These are phyloP conservation scores for Colletotrichum sp. DNA, from an alignment of 2,329 filamentous ascomycete genomes.

Conservation along the genomic window DNA sequence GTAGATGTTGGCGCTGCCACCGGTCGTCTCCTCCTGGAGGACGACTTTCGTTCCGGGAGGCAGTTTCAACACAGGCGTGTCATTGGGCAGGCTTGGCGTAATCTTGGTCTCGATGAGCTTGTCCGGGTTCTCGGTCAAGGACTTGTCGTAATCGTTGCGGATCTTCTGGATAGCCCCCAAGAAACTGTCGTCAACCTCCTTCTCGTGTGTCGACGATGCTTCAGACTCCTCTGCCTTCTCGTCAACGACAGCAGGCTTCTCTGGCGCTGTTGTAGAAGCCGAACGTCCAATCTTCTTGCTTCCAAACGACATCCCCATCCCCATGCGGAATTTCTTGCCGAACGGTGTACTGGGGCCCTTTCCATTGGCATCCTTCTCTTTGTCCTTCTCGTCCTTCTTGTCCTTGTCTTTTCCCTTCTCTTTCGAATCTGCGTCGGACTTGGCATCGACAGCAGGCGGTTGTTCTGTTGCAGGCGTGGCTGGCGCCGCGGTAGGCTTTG, in stretches of 20 bases:
- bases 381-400: constrained; percentile 43
- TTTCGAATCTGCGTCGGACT: constrained; percentile 23
- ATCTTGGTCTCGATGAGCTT: constrained; percentile 66
- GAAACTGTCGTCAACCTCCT: constrained; percentile 78
- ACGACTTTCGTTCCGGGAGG: constrained; percentile 72
- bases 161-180: constrained; percentile 76
- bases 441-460: constrained; percentile 50
- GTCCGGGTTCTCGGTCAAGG: constrained; percentile 60
- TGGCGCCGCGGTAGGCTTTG: constrained; percentile 53
- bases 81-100: constrained; percentile 71
- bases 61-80: constrained; percentile 78
- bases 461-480: constrained; percentile 49
- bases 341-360: constrained; percentile 71
- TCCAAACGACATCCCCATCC: constrained; percentile 73
- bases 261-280: constrained; percentile 66
- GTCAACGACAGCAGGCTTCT: constrained; percentile 76
- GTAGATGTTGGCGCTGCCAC: constrained; percentile 83
- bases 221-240: constrained; percentile 77
- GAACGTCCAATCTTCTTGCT: constrained; percentile 84
- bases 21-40: constrained; percentile 72
- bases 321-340: constrained; percentile 78
- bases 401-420: constrained; percentile 58
- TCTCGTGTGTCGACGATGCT: constrained; percentile 69
- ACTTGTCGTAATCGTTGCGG: constrained; percentile 74
- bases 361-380: constrained; percentile 49